Conservation (phyloP, 2,329 filamentous ascomycete genomes). For the Domatiomyces catenatus region DNA sequence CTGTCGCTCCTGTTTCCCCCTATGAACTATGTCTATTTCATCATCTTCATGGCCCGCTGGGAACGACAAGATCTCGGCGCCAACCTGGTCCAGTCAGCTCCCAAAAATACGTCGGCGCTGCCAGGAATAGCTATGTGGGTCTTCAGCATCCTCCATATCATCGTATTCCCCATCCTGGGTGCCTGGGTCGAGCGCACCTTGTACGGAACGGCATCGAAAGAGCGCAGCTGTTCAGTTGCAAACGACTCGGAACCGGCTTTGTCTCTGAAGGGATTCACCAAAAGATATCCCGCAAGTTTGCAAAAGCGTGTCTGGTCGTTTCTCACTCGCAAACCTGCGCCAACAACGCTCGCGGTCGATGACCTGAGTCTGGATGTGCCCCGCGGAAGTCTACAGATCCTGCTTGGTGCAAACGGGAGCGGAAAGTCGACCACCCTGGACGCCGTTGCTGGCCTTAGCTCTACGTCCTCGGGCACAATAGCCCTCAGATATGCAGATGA, state of each 20-base stretch:
- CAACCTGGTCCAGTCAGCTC: conserved; percentile 47
- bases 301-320: conserved; percentile 36
- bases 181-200: conserved; percentile 57
- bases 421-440: conserved; percentile 85
- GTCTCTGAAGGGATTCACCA: conserved; percentile 56
- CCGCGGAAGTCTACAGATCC: conserved; percentile 67
- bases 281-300: conserved; percentile 56
- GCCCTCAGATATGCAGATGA: conserved; percentile 64
- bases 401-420: conserved; percentile 78
- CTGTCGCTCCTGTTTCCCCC: conserved; percentile 68
- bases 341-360: conserved; percentile 65
- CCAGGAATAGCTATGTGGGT: conserved; percentile 65
- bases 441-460: conserved; percentile 68
- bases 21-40: conserved; percentile 75
- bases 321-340: conserved; percentile 36
- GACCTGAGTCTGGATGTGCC: conserved; percentile 54
- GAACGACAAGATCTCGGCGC: conserved; percentile 47
- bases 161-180: conserved; percentile 62
- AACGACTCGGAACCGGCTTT: conserved; percentile 31
- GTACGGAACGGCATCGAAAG: conserved; percentile 57
- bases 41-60: conserved; percentile 60
- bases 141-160: conserved; percentile 60
- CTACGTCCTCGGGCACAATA: conserved; percentile 60
- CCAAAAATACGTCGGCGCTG: conserved; percentile 50
- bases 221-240: conserved; percentile 29